Conservation (phyloP, 2,329 filamentous ascomycete species). For the Reticulascus tulasneorum region DNA sequence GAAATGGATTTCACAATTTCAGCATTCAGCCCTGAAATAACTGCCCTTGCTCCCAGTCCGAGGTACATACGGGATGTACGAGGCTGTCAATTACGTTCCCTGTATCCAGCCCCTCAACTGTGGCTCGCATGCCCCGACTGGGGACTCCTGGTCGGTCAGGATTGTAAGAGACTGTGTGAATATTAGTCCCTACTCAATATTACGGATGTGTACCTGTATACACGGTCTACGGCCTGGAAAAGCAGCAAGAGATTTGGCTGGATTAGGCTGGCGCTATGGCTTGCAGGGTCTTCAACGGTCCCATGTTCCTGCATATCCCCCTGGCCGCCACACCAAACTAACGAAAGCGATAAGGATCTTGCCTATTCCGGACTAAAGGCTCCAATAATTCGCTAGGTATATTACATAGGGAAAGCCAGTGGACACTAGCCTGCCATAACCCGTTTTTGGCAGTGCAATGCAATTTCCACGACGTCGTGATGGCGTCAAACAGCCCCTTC, state of each 20-base stretch:
- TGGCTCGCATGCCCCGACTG: too few species aligned
- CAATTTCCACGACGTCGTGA: conserved; percentile 13
- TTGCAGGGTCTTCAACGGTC: conserved; percentile 7
- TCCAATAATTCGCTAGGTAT: background rate
- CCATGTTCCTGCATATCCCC: conserved; percentile 13
- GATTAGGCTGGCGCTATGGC: conserved; percentile 2
- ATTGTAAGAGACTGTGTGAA: too few species aligned
- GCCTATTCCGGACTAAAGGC: conserved; percentile 10
- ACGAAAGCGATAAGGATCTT: conserved; percentile 9
- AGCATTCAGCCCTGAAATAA: too few species aligned
- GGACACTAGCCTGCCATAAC: conserved; percentile 5
- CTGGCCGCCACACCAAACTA: conserved; percentile 2
- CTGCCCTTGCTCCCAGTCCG: too few species aligned
- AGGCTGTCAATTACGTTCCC: too few species aligned
- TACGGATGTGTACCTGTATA: too few species aligned
- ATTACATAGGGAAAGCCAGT: too few species aligned
- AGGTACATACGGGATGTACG: too few species aligned
- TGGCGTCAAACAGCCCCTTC: conserved; percentile 8
- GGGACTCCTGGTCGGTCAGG: too few species aligned
- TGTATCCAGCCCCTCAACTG: too few species aligned
- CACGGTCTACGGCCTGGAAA: conserved; percentile 2
- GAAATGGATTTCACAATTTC: too few species aligned
- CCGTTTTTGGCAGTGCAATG: conserved; percentile 9
- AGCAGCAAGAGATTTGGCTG: conserved; percentile 12
- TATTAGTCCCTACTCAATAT: too few species aligned